phyloP scores from a whole-genome alignment of 306 rosid species.

The Erythrophleum fordii region DNA sequence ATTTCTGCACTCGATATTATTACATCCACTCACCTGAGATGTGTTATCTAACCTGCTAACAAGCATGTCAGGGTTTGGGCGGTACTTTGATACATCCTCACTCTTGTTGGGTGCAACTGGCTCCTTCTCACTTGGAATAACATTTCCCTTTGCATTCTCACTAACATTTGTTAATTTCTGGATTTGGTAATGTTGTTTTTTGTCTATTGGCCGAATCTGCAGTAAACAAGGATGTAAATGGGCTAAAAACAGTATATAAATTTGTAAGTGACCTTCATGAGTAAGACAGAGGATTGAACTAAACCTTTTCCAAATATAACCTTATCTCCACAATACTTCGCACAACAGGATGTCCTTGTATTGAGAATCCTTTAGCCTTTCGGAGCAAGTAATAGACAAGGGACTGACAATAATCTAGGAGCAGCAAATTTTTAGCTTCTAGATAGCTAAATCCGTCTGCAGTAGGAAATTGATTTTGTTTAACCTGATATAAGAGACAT shows the following conservation, averaged over 20 bases:
- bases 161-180: conserved; percentile 74
- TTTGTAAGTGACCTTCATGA: neutral
- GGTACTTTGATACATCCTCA: conserved; percentile 69
- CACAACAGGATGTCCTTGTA: conserved; percentile 79
- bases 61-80: conserved; percentile 88
- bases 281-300: conserved; percentile 26
- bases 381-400: conserved; percentile 81
- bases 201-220: conserved; percentile 90
- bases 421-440: conserved; percentile 84
- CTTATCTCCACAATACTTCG: conserved; percentile 80
- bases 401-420: conserved; percentile 81
- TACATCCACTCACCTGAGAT: conserved; percentile 49
- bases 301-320: conserved; percentile 85
- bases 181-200: conserved; percentile 87
- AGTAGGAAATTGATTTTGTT: conserved; percentile 63
- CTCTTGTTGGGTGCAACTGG: conserved; percentile 43
- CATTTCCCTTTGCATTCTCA: conserved; percentile 49
- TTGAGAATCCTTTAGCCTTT: conserved; percentile 75
- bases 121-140: conserved; percentile 48
- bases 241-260: neutral
- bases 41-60: conserved; percentile 52
- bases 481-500: conserved; percentile 57
- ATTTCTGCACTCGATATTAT: neutral
- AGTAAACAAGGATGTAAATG: conserved; percentile 29
- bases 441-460: conserved; percentile 85